A percentile compares a stretch with the other conserved stretches of the same genome.
These are phyloP conservation scores for Chloridella minuta DNA, from an alignment of 352 stramenopile genomes.

Conservation along the genomic window DNA sequence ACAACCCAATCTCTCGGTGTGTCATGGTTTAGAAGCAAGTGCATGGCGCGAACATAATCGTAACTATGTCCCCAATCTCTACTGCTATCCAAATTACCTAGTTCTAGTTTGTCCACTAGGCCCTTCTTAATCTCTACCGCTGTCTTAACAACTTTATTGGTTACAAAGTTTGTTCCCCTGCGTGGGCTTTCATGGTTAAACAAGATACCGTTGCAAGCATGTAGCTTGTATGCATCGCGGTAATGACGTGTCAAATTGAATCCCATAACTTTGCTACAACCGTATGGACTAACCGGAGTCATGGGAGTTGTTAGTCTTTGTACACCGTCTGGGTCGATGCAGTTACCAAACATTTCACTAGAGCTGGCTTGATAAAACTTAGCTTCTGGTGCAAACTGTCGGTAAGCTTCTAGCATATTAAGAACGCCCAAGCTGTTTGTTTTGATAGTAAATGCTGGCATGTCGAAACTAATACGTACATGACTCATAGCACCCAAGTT, in stretches of 20 bases:
- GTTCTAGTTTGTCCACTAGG: slow-evolving; percentile 63
- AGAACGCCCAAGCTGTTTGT: too few relatives aligned
- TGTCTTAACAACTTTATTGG: slow-evolving; percentile 76
- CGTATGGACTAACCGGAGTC: too few relatives aligned
- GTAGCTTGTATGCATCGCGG: slow-evolving; percentile 65
- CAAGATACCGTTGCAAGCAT: slow-evolving; percentile 78
- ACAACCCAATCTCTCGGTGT: slow-evolving; percentile 35
- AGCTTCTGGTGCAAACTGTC: too few relatives aligned
- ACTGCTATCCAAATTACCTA: slow-evolving; percentile 80
- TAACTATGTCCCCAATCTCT: slow-evolving; percentile 93
- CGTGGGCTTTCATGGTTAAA: slow-evolving; percentile 97
- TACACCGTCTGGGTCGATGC: too few relatives aligned
- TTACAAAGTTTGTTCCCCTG: slow-evolving; percentile 83
- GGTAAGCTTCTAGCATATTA: too few relatives aligned
- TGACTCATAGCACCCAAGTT: slow-evolving; percentile 94
- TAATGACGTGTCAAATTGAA: too few relatives aligned
- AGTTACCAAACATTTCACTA: slow-evolving; percentile 31
- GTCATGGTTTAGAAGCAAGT: slow-evolving; percentile 64
- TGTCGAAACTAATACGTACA: slow-evolving; percentile 77
- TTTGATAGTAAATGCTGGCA: too few relatives aligned
- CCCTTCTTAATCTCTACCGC: slow-evolving; percentile 60
- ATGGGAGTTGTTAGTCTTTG: too few relatives aligned
- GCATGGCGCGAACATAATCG: slow-evolving; percentile 97
- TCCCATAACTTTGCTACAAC: too few relatives aligned
- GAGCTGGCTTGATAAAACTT: slow-evolving; percentile 47